Base-by-base conservation (phyloP, 2,329 filamentous ascomycete species). In the Fusarium secorum region DNA sequence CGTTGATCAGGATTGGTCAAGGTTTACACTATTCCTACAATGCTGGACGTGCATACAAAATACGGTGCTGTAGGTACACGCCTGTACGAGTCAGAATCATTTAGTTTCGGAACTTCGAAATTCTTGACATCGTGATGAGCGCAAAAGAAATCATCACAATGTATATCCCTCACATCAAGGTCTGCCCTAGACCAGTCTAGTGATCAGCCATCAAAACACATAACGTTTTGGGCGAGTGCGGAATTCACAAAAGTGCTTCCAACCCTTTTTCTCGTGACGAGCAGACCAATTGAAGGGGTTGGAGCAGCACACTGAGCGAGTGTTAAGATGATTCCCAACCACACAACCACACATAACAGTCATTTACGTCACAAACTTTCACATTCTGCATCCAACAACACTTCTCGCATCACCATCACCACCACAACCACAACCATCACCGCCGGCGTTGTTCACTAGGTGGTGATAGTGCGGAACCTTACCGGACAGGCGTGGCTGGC, bases 71-170 rank as follows among this genome's bases (percentile, higher is more conserved):
- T 49, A 49, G n/a, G 20, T n/a, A n/a, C 53, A 57, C 68, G 57
- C 49, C 66, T 66, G 66, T 61, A 71, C 74, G 74, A 76, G 74
- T 76, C 74, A 76, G 67, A 70, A 60, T 39, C 44, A 41, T 64
- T 66, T 76, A 76, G 74, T 63, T 70, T 68, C 71, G 69, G 72
- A 48, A 51, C 69, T 68, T 68, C 42, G 60, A 66, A 55, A 61
- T 66, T 63, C 46, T 66, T 73, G 64, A 75, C 64, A 75, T 70
- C 48, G 56, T 48, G 56, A 72, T 60, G 56, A 46, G 45, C 60
- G 35, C 41, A 38, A 58, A 51, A 56, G 13, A 70, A 53, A 63
- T 66, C 60, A 48, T 61, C 39, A 42, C 46, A 61, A 55, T 48
- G 22, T 48, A 48, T 72, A 61, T 62, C 52, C 58, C 64, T 64